Percentiles rank a stretch among this genome's conserved stretches.
Conservation (phyloP, 768 basidiomycete species). For the Suillus fuscotomentosus region DNA sequence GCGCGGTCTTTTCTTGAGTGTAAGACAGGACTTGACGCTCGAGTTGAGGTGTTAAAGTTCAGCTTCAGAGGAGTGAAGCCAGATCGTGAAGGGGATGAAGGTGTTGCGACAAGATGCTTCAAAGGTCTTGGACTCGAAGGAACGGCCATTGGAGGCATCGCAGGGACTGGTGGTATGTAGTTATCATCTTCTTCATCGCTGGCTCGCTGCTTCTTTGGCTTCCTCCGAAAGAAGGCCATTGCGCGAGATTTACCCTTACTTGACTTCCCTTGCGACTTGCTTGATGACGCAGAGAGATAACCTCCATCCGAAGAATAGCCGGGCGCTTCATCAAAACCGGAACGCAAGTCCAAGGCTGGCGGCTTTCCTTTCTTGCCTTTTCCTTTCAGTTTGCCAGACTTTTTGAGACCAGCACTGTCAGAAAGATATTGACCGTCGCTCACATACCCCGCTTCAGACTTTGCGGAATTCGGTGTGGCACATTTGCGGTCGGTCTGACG, state of each 20-base stretch:
- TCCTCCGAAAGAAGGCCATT: slow-evolving; percentile 32
- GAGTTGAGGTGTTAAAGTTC: slow-evolving; percentile 18
- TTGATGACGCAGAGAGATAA: slow-evolving; percentile 33
- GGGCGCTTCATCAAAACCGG: slow-evolving; percentile 18
- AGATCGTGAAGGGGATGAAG: slow-evolving; percentile 27
- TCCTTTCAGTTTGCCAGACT: slow-evolving; percentile 19
- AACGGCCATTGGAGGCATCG: slow-evolving; percentile 23
- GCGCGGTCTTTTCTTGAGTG: slow-evolving; percentile 16
- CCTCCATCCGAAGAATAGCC: slow-evolving; percentile 29
- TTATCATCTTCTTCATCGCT: slow-evolving; percentile 33
- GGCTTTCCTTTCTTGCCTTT: slow-evolving; percentile 21
- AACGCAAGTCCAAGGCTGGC: slow-evolving; percentile 15
- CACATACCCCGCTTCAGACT: slow-evolving; percentile 23
- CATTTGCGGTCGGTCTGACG: slow-evolving; percentile 7
- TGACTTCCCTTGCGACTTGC: slow-evolving; percentile 30
- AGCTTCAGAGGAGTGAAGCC: slow-evolving; percentile 28
- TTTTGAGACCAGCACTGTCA: slow-evolving; percentile 18
- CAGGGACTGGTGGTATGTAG: slow-evolving; percentile 30
- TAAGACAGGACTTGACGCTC: slow-evolving; percentile 17
- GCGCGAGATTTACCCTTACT: slow-evolving; percentile 29
- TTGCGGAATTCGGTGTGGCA: slow-evolving; percentile 14
- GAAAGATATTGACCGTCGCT: slow-evolving; percentile 34
- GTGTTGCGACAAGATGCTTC: slow-evolving; percentile 18
- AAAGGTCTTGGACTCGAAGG: slow-evolving; percentile 30
- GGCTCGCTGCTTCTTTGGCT: slow-evolving; percentile 22